Evolutionary conservation across 306 rosid species (phyloP), one percentile per base, ranked within the genome.

Genomic region (Nissolia schottii): DNA sequence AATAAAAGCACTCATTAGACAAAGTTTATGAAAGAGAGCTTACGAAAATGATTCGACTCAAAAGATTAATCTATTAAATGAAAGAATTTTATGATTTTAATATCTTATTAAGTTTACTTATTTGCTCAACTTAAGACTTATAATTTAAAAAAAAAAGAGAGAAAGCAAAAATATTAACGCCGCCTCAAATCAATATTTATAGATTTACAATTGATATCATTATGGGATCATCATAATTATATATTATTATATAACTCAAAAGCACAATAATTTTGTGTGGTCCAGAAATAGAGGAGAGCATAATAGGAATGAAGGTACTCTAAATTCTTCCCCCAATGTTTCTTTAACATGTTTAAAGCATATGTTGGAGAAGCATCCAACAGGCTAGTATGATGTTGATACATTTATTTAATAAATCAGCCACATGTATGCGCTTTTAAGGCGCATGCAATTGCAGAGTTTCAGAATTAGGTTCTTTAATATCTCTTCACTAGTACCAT

Each of bases 281-380:
- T 57, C 75, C 76, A 37, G 25, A 5, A 69, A 50, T 49, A 7
- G 40, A 68, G 62, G 10, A 8, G 65, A 55, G 62, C 70, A 78
- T 57, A 31, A 43, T 56, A 46, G 35, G 45, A 71, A 35, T 38
- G 22, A 64, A n/a, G n/a, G 38, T 62, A 41, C 51, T 66, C 77
- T n/a, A n/a, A n/a, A n/a, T 65, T 29, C 25, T 53, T 15, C 45
- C 51, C 51, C 71, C 62, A 59, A 10, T 65, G 72, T 61, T 60
- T 72, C 55, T 79, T 60, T 79, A 61, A 71, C 69, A 70, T 64
- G 50, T 8, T n/a, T 62, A 73, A 79, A 72, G 79, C 68, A 63
- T 51, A 82, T 84, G 88, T 80, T 82, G 87, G 85, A 77, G 84
- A 82, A 87, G 89, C 85, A 84, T 84, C 88, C 84, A 77, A 80